These are phyloP conservation scores for Boletus reticuloceps DNA, from an alignment of 768 basidiomycete species.

Conservation along the genomic window DNA sequence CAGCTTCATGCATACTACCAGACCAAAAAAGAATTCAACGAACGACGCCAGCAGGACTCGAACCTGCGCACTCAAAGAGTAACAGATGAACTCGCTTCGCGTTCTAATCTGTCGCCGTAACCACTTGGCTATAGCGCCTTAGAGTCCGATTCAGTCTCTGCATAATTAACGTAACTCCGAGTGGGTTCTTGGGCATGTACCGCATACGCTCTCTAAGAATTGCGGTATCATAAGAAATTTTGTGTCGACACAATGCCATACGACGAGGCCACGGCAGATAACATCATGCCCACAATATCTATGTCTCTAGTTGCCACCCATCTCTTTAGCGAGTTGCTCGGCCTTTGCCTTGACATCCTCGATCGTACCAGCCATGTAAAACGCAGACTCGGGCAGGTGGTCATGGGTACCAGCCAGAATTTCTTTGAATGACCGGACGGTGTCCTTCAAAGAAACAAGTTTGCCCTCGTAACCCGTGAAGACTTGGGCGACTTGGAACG, in stretches of 20 bases:
- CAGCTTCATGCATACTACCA: no score
- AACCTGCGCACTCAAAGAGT: conserved; percentile 70
- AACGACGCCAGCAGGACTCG: conserved; percentile 64
- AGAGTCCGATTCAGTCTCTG: no score
- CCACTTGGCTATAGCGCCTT: conserved; percentile 77
- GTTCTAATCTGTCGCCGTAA: conserved; percentile 77
- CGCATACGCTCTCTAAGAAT: no score
- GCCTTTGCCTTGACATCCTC: conserved; percentile 98
- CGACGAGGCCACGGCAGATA: conserved; percentile 3
- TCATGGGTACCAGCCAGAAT: conserved; percentile 91
- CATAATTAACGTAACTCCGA: no score
- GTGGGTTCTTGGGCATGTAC: no score
- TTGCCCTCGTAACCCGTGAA: conserved; percentile 99
- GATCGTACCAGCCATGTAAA: conserved; percentile 98
- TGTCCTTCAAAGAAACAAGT: conserved; percentile 95
- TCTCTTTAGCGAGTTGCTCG: conserved; percentile 95
- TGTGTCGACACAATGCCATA: conserved; percentile 11
- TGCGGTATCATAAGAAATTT: conserved; percentile 12
- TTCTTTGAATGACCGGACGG: conserved; percentile 95
- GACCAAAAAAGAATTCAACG: neutral
- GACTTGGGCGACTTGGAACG: conserved; percentile 99
- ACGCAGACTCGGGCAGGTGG: conserved; percentile 89
- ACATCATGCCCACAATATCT: conserved; percentile 15
- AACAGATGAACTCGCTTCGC: conserved; percentile 43
- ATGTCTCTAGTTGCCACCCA: conserved; percentile 46